Percentiles rank a stretch among this genome's conserved stretches.
Evolutionary conservation across 2,329 filamentous ascomycete genomes (phyloP).

Genomic region (Aspergillus oerlinghausenensis): DNA sequence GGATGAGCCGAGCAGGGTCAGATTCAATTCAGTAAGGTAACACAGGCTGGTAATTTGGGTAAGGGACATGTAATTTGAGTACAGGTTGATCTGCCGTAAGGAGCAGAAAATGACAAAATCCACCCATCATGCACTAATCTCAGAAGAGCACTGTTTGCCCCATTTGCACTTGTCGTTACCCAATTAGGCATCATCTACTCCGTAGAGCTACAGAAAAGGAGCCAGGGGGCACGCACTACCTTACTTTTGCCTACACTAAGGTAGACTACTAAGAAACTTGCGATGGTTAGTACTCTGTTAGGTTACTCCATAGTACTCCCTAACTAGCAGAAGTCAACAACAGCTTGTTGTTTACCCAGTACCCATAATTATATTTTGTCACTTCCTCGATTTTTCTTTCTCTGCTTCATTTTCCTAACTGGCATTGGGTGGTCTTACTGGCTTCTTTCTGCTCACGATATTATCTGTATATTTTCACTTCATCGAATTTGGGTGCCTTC

Average conservation of each 20-base stretch:
- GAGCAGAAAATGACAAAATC: neutral
- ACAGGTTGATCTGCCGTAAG: neutral
- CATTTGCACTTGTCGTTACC: constrained; percentile 16
- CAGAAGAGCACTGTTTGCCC: constrained; percentile 11
- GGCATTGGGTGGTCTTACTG: neutral
- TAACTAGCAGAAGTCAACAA: constrained; percentile 1
- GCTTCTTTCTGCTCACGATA: neutral
- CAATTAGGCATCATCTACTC: neutral
- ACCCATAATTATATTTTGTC: constrained; percentile 9
- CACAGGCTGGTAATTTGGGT: neutral
- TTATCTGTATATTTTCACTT: neutral
- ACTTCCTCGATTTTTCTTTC: constrained; percentile 6
- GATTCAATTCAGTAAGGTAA: neutral
- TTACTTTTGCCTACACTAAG: neutral
- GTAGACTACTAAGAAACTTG: neutral
- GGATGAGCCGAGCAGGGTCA: neutral
- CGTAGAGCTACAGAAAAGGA: constrained; percentile 14
- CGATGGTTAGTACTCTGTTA: neutral
- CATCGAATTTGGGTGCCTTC: neutral
- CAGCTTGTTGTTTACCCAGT: constrained; percentile 12
- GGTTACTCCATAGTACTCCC: neutral
- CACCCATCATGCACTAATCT: neutral
- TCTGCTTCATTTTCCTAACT: constrained; percentile 11
- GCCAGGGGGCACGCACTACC: constrained; percentile 12
- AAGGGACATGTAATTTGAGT: neutral